phyloP scores from a whole-genome alignment of 2,329 filamentous ascomycete genomes.

The Thermothelomyces thermophilus region DNA sequence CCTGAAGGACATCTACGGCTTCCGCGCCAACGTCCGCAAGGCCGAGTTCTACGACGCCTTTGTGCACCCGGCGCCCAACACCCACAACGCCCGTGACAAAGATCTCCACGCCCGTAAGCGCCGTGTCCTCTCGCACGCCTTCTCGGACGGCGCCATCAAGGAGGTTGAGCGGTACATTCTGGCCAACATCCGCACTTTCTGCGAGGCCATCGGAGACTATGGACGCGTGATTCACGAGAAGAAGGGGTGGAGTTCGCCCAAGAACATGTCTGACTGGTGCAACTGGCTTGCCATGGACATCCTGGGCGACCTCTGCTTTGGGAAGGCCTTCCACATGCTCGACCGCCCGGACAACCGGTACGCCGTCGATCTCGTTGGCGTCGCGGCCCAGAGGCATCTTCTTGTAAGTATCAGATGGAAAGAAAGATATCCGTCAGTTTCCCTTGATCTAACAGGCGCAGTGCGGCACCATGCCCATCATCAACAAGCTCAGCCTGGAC shows the following conservation, averaged over 20 bases:
- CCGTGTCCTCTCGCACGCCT: conserved; percentile 64
- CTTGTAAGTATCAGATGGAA: conserved; percentile 50
- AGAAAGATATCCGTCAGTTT: neutral
- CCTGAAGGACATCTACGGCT: conserved; percentile 60
- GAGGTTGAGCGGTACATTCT: conserved; percentile 63
- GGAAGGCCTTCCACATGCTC: conserved; percentile 57
- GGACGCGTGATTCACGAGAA: conserved; percentile 34
- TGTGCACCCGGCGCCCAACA: conserved; percentile 63
- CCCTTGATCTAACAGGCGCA: conserved; percentile 27
- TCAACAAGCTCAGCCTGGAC: conserved; percentile 60
- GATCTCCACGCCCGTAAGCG: conserved; percentile 63
- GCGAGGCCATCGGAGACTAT: conserved; percentile 45
- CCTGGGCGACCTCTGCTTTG: conserved; percentile 54
- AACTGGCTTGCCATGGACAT: conserved; percentile 59
- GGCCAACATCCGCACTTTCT: conserved; percentile 60
- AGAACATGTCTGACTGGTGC: conserved; percentile 59
- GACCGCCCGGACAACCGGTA: conserved; percentile 56
- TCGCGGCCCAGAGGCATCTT: conserved; percentile 61
- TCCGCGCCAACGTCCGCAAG: conserved; percentile 58
- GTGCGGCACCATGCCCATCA: conserved; percentile 66
- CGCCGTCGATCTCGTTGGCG: conserved; percentile 59
- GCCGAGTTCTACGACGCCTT: conserved; percentile 69
- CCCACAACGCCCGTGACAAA: conserved; percentile 66
- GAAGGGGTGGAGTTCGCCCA: conserved; percentile 51
- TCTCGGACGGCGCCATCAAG: conserved; percentile 59